Evolutionary conservation across 2,329 filamentous ascomycete genomes (phyloP).

Genomic region (Colletotrichum caudatum): DNA sequence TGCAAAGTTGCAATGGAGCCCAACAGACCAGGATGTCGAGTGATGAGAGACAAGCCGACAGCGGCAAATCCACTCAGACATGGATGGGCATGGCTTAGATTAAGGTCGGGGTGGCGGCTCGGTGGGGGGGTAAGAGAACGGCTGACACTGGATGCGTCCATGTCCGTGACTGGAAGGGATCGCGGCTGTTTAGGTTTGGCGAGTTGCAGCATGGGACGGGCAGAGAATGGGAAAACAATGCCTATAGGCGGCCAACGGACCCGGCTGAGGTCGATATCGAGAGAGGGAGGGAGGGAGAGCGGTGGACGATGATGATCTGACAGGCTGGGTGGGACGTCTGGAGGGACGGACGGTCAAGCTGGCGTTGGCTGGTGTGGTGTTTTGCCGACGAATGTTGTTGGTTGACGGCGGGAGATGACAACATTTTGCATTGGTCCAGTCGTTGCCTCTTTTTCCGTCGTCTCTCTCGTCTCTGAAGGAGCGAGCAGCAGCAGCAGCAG

Average conservation of each 20-base stretch:
- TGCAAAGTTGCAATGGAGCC: conserved; percentile 1
- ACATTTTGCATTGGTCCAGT: not conserved
- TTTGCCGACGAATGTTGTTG: not conserved
- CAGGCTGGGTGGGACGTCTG: not conserved
- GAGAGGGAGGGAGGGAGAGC: no score
- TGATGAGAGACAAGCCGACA: conserved; percentile 3
- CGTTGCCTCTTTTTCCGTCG: not conserved
- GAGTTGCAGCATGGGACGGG: conserved; percentile 13
- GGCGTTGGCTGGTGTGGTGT: not conserved
- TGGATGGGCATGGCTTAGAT: conserved; percentile 32
- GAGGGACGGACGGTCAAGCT: not conserved
- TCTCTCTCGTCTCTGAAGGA: no score
- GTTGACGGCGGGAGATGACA: not conserved
- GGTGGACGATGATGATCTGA: not conserved
- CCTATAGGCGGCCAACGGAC: not conserved
- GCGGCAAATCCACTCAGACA: conserved; percentile 18
- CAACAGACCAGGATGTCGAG: conserved; percentile 11
- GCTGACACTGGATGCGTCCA: conserved; percentile 11
- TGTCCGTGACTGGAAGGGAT: conserved; percentile 25
- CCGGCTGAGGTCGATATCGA: not conserved
- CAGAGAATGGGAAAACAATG: not conserved
- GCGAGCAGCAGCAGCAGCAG: not conserved
- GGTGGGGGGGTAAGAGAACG: conserved; percentile 7
- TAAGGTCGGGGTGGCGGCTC: conserved; percentile 29
- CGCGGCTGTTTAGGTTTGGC: conserved; percentile 12